These are phyloP conservation scores for Lactarius hatsudake DNA, from an alignment of 768 basidiomycete genomes.

Conservation along the genomic window DNA sequence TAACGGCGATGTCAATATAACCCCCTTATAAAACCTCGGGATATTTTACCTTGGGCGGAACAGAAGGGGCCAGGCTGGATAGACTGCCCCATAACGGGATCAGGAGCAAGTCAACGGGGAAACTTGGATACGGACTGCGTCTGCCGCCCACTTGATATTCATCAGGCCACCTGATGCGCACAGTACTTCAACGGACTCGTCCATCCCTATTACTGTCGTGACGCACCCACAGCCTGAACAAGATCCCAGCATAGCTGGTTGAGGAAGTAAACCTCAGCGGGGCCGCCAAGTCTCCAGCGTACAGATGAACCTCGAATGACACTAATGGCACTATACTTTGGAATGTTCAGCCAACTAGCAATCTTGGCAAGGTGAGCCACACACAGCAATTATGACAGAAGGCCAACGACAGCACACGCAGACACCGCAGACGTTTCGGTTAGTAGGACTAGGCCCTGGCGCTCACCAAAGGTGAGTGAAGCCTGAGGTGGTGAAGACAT, in stretches of 20 bases:
- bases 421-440: constrained; percentile 29
- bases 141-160: constrained; percentile 36
- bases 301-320: constrained; percentile 16
- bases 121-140: constrained; percentile 30
- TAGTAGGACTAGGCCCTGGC: constrained; percentile 30
- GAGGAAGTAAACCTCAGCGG: constrained; percentile 31
- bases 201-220: neutral
- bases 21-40: neutral
- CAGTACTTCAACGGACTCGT: neutral
- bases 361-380: neutral
- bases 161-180: constrained; percentile 36
- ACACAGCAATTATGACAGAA: constrained; percentile 29
- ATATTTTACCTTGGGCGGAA: constrained; percentile 1
- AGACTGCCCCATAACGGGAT: neutral
- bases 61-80: neutral
- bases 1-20: neutral
- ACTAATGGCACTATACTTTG: constrained; percentile 23
- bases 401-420: constrained; percentile 23
- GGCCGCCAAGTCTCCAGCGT: constrained; percentile 23
- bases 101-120: neutral
- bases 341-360: neutral
- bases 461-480: constrained; percentile 26
- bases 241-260: constrained; percentile 30
- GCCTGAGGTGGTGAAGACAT: neutral
- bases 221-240: constrained; percentile 29